A percentile compares a stretch with the other conserved stretches of the same genome.
Conservation (phyloP, 2,329 filamentous ascomycete genomes). For the Fusarium falciforme region DNA sequence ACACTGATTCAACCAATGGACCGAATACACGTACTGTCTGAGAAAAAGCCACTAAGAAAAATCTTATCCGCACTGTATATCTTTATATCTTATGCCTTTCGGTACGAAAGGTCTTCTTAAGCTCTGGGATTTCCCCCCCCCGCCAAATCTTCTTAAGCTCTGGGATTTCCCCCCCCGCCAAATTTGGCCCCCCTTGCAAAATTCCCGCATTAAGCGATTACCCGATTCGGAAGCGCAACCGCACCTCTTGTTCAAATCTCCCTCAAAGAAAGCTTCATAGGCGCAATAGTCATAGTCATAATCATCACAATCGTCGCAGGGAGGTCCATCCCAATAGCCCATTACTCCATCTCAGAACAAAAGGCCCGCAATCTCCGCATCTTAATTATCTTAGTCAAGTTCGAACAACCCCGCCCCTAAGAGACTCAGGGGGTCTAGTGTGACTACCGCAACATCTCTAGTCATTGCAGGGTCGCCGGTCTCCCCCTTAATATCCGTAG, state of each 20-base stretch:
- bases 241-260: background rate
- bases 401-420: background rate
- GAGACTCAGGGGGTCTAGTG: background rate
- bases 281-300: background rate
- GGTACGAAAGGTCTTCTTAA: no score
- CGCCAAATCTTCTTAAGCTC: no score
- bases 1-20: no score
- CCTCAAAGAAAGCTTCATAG: background rate
- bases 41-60: no score
- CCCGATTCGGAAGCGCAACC: no score
- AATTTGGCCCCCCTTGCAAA: no score
- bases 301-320: background rate
- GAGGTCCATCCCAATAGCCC: background rate
- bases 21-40: no score
- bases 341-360: slow-evolving; percentile 4
- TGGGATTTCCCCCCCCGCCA: no score
- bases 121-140: no score
- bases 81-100: no score
- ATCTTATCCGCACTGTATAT: no score
- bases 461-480: background rate
- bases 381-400: background rate
- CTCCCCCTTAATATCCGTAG: background rate
- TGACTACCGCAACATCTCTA: background rate
- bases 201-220: no score
- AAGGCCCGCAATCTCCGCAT: slow-evolving; percentile 4